Percentiles rank a stretch among this genome's conserved stretches.
These are phyloP conservation scores for Pisolithus marmoratus DNA, from an alignment of 768 basidiomycete genomes.

Conservation along the genomic window DNA sequence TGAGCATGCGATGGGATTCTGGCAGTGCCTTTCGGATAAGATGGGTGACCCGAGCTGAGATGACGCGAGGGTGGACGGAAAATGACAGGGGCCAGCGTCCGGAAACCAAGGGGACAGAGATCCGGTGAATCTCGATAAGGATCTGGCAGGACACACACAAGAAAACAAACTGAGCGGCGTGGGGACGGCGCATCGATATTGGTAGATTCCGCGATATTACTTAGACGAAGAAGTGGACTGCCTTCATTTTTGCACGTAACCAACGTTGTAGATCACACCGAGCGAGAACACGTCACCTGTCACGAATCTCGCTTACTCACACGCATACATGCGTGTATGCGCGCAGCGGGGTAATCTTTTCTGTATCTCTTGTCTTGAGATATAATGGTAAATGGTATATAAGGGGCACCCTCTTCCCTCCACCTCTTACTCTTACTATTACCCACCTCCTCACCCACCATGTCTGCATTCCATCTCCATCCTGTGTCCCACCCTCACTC, in stretches of 20 bases:
- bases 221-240: not conserved
- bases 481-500: conserved; percentile 41
- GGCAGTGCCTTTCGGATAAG: not conserved
- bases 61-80: not conserved
- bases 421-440: conserved; percentile 1
- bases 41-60: conserved; percentile 10
- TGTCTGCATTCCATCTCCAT: conserved; percentile 48
- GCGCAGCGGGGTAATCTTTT: too few species aligned
- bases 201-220: too few species aligned
- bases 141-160: not conserved
- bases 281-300: not conserved
- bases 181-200: too few species aligned
- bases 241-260: not conserved
- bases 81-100: not conserved
- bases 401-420: not conserved
- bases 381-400: not conserved
- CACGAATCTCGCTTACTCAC: not conserved
- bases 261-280: not conserved
- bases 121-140: conserved; percentile 17
- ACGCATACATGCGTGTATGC: too few species aligned
- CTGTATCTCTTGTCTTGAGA: not conserved
- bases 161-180: too few species aligned
- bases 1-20: not conserved
- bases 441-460: conserved; percentile 34
- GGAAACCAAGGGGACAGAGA: conserved; percentile 8